A percentile compares a stretch with the other conserved stretches of the same genome.
Evolutionary conservation across 2,329 filamentous ascomycete genomes (phyloP).

Genomic region (Cordyceps cicadae): DNA sequence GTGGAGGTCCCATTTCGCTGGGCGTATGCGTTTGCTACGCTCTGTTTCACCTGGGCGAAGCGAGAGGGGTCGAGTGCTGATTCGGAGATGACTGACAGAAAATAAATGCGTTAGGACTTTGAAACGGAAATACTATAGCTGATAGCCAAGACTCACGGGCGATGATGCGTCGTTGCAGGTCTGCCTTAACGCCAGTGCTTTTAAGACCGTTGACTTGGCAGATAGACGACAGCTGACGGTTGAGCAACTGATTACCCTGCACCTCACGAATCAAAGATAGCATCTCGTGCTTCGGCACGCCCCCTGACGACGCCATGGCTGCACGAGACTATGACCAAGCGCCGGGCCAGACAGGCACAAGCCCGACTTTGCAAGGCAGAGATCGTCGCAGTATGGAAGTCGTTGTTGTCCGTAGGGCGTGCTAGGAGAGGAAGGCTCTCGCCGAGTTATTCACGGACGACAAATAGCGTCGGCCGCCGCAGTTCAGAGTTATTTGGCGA

Average conservation of each 20-base stretch:
- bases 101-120: not conserved
- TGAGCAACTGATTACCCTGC: conserved; percentile 38
- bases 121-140: not conserved
- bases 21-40: conserved; percentile 28
- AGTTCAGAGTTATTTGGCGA: not conserved
- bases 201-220: conserved; percentile 66
- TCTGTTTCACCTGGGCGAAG: conserved; percentile 36
- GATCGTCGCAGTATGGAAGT: not conserved
- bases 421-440: not conserved
- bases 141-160: conserved; percentile 51
- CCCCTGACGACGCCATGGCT: conserved; percentile 19
- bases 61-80: conserved; percentile 30
- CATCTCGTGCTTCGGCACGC: conserved; percentile 34
- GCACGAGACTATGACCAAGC: not conserved
- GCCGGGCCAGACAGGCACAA: conserved; percentile 4
- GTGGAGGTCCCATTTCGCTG: conserved; percentile 22
- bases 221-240: conserved; percentile 65
- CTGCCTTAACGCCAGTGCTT: conserved; percentile 76
- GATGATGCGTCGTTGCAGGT: conserved; percentile 70
- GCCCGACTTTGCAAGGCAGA: not conserved
- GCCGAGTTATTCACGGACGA: not conserved
- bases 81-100: conserved; percentile 33
- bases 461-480: not conserved
- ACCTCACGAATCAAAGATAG: conserved; percentile 36
- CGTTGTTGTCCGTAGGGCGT: not conserved